Evolutionary conservation across 441 rosid species (phyloP).

Genomic region (Mallotus repandus): DNA sequence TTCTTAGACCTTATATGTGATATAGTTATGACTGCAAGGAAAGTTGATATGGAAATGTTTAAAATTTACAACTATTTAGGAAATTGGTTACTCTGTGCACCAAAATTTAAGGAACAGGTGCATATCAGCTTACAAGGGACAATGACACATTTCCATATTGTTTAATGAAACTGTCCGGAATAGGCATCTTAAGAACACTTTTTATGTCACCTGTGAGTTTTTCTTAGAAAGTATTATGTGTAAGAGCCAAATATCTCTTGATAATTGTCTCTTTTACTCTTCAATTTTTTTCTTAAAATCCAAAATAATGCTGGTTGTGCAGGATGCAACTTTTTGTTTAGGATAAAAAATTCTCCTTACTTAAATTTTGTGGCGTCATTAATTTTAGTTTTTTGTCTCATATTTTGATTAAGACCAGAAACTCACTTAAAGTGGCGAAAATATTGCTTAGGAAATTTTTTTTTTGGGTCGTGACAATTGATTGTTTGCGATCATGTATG

Average conservation of each 20-base stretch:
- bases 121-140: background rate
- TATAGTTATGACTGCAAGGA: background rate
- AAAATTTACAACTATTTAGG: background rate
- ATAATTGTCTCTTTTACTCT: background rate
- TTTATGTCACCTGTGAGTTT: background rate
- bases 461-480: background rate
- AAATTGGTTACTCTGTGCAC: background rate
- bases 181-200: background rate
- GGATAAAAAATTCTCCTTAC: background rate
- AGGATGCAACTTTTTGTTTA: background rate
- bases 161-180: background rate
- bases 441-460: background rate
- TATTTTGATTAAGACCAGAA: background rate
- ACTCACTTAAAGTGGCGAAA: background rate
- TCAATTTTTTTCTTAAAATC: background rate
- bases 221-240: slow-evolving; percentile 2
- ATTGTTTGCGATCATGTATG: background rate
- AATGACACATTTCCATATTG: background rate
- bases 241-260: background rate
- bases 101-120: background rate
- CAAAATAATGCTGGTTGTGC: background rate
- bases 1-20: background rate
- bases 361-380: background rate
- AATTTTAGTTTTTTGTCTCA: background rate
- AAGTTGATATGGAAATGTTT: background rate